A percentile compares a stretch with the other conserved stretches of the same genome.
These are phyloP conservation scores for Fagus crenata DNA, from an alignment of 306 rosid species.

Conservation along the genomic window DNA sequence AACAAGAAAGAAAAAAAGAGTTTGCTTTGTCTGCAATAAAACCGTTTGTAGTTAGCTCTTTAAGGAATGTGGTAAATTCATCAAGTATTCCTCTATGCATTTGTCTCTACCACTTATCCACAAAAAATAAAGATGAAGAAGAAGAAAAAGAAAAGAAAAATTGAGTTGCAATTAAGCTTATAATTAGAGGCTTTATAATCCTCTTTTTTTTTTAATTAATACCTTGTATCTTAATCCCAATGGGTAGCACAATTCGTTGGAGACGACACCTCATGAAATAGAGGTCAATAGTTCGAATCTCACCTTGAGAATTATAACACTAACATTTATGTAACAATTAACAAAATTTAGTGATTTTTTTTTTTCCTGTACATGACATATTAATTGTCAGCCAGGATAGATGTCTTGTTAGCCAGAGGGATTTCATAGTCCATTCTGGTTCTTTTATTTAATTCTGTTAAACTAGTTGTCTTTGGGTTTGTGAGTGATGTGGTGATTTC, in stretches of 20 bases:
- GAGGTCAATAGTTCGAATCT: too few relatives aligned
- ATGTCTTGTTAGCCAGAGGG: background rate
- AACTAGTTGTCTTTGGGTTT: slow-evolving; percentile 3
- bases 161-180: background rate
- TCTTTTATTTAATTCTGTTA: background rate
- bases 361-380: background rate
- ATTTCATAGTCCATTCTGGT: background rate
- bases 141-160: background rate
- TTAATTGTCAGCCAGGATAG: background rate
- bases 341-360: too few relatives aligned
- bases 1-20: too few relatives aligned
- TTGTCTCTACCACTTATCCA: background rate
- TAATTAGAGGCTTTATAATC: background rate
- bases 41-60: too few relatives aligned
- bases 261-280: too few relatives aligned
- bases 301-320: too few relatives aligned
- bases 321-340: too few relatives aligned
- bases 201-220: background rate
- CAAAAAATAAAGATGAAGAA: too few relatives aligned
- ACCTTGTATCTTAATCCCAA: background rate
- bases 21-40: too few relatives aligned
- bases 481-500: slow-evolving; percentile 5
- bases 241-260: too few relatives aligned
- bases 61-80: too few relatives aligned
- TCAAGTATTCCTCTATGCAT: too few relatives aligned